Conservation (phyloP, 73 alveolate species). For the Stentor coeruleus region DNA sequence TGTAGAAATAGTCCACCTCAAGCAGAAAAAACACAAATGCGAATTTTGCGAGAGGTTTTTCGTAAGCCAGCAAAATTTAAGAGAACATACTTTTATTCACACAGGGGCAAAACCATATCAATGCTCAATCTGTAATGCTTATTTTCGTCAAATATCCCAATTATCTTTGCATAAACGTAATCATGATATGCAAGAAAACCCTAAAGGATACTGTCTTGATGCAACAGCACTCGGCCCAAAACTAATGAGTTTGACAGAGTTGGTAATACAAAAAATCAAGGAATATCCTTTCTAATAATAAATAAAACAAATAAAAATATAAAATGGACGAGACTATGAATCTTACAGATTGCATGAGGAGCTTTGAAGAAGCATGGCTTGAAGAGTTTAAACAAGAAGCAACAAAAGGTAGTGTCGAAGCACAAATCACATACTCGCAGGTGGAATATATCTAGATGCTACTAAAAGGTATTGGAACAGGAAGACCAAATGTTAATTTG, state of each 20-base stretch:
- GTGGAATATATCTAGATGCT: slow-evolving; percentile 15
- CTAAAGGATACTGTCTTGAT: neutral
- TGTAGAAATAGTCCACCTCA: neutral
- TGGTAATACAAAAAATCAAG: too few relatives aligned
- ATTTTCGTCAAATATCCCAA: slow-evolving; percentile 2
- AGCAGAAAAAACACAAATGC: slow-evolving; percentile 3
- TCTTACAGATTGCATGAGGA: slow-evolving; percentile 12
- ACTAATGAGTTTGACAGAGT: too few relatives aligned
- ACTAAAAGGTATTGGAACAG: slow-evolving; percentile 6
- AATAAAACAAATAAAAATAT: too few relatives aligned
- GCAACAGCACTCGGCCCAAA: neutral
- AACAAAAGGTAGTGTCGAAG: neutral
- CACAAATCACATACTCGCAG: slow-evolving; percentile 20
- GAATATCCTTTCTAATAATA: too few relatives aligned
- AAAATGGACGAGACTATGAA: slow-evolving; percentile 4
- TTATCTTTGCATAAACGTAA: neutral
- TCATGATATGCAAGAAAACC: neutral
- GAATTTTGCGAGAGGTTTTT: neutral
- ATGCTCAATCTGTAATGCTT: neutral
- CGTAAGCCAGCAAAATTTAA: neutral
- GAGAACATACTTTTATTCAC: slow-evolving; percentile 12
- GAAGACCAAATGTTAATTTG: slow-evolving; percentile 17
- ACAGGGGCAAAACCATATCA: neutral
- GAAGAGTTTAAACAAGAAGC: slow-evolving; percentile 27
- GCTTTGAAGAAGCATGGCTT: slow-evolving; percentile 23